Base-by-base conservation (phyloP, 108 stramenopile genomes). In the Cyclotella cryptica region DNA sequence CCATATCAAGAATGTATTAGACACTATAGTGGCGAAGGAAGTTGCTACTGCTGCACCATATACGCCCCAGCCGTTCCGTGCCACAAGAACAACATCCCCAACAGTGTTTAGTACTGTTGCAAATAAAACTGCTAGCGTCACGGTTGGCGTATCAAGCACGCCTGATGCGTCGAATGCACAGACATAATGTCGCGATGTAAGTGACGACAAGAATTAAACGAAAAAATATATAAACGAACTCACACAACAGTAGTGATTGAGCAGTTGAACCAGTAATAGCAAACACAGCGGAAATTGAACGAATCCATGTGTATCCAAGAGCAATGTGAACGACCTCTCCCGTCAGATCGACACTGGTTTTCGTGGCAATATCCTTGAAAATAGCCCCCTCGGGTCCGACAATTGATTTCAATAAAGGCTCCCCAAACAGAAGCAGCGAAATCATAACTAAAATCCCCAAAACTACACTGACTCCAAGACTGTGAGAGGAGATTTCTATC, bases 1-100 rank as follows among this genome's bases (percentile, higher is more conserved):
- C 51, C 66, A 55, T 13, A 88, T 51, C 67, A 93, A 62, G 46
- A 91, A 51, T 0, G 66, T 3, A 68, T 77, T 78, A 1, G 73
- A 66, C 19, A 76, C 77, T 1, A 86, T 57, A 15, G 76, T 84
- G 15, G 90, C 88, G 19, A 74, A 27, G 1, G 89, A 87, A 2
- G 88, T 88, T 28, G 91, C 87, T 24, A 88, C 51, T 12, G 86
- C 89, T 12, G 90, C 88, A 40, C 91, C 89, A 51, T 53, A 53
- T 45, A 88, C 65, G 2, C 88, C 88, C 75, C 61, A 77, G n/a
- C 73, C 73, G 14, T 52, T 45, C 39, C 44, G 58, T 21, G 78
- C 73, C 12, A 84, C 70, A 45, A 89, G 63, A 0, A 75, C 39
- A 44, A 80, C 46, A 65, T 91, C 90, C 18, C 89, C 88, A 0